Evolutionary conservation across 2,329 filamentous ascomycete species (phyloP), one percentile per base, ranked within the genome.

Genomic region (Mycocentrospora acerina): DNA sequence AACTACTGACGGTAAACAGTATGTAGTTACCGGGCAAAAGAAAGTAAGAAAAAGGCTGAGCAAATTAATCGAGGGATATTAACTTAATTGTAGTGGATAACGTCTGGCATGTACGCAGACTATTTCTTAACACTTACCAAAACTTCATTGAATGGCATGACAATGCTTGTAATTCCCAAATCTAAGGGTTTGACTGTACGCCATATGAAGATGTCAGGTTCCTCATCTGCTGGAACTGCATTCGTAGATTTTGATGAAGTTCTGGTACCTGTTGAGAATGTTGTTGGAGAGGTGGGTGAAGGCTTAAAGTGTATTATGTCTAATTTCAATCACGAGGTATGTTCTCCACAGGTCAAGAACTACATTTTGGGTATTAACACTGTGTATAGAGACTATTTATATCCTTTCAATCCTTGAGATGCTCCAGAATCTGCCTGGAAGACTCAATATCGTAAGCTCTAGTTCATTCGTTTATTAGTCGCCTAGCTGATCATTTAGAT

Each of bases 221-320:
- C 32, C 2, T 10, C 12, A 3, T 24, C 37, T 35, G 37, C 37
- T n/a, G 37, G 37, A 1, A 45, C 42, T 6, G 37, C 42, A 4
- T 45, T 41, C 24, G 37, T 45, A 12, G 37, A 37, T 11, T 37
- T 37, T 18, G 42, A 45, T 18, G 33, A 45, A 15, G 42, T 37
- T 7, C 13, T n/a, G 4, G 37, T 41, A 3, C 42, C 42, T 14
- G 12, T 41, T 12, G 26, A 30, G 7, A 41, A 25, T 15, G 32
- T 40, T 7, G 29, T 45, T n/a, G 42, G 42, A 6, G 32, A 41
- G 22, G n/a, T 11, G 8, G 37, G 42, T 2, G 10, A 41, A 19
- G 42, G 79, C 43, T 81, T 85, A 42, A 72, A 79, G 13, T 86
- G 81, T 57, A 76, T 80, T 63, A 75, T 86, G 69, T 75, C 73